Evolutionary conservation across 805 yeast genomes (phyloP).

Genomic region (Candida tammaniensis): DNA sequence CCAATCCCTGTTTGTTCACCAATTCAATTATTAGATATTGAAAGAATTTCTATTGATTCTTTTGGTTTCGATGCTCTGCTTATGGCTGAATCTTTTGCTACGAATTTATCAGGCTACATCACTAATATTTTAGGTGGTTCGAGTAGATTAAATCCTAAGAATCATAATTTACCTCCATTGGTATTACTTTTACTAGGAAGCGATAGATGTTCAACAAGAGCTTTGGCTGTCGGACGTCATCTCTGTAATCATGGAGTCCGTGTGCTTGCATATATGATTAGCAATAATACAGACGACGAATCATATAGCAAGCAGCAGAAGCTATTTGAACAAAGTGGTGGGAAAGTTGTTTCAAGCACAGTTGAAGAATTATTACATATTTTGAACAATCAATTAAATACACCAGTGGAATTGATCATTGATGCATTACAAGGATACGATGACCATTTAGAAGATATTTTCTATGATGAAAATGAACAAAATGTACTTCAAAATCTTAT

Average conservation of each 20-base stretch:
- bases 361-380: slow-evolving; percentile 33
- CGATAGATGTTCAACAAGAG: slow-evolving; percentile 69
- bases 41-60: slow-evolving; percentile 50
- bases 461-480: slow-evolving; percentile 36
- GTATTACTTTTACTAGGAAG: slow-evolving; percentile 72
- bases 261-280: slow-evolving; percentile 51
- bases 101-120: slow-evolving; percentile 59
- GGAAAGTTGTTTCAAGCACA: slow-evolving; percentile 44
- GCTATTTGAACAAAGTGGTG: slow-evolving; percentile 61
- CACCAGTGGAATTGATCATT: slow-evolving; percentile 75
- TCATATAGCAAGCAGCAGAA: slow-evolving; percentile 50
- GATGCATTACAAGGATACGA: slow-evolving; percentile 89
- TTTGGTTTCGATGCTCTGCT: slow-evolving; percentile 48
- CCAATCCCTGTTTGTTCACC: slow-evolving; percentile 66
- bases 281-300: slow-evolving; percentile 36
- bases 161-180: slow-evolving; percentile 78
- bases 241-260: slow-evolving; percentile 71
- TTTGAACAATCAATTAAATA: slow-evolving; percentile 47
- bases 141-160: slow-evolving; percentile 54
- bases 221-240: slow-evolving; percentile 77
- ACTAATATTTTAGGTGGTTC: slow-evolving; percentile 65
- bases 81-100: slow-evolving; percentile 65
- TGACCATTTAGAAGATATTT: slow-evolving; percentile 59
- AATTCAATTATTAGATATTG: slow-evolving; percentile 74
- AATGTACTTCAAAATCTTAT: slow-evolving; percentile 44